Evolutionary conservation across 768 basidiomycete species (phyloP), one percentile per base, ranked within the genome.

Genomic region (Panellus pusillus): DNA sequence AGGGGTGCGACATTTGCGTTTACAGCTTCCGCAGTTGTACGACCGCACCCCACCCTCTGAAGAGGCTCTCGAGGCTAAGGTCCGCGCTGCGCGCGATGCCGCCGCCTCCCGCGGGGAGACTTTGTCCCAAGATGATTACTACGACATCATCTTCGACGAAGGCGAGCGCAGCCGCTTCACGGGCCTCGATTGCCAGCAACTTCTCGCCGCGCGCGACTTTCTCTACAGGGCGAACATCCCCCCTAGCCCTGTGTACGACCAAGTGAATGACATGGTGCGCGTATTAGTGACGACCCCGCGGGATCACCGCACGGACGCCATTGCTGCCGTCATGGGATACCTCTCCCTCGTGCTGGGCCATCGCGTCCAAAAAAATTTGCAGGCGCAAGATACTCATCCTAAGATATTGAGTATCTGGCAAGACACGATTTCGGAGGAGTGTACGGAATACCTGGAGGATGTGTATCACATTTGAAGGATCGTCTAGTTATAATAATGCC

Each of bases 251-350:
- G 3, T 24, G 24, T 24, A 9, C 32, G 47, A 52, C 29, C 24
- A 20, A 27, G 19, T 15, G 11, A 24, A 24, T 24, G 6, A 24
- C 24, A 44, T 19, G 2, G 49, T 46, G 15, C 52, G 58, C 7
- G 54, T 61, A 13, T 46, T 64, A 28, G 58, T 64, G 28, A 64
- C 63, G 24, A 59, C 63, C 20, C 63, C 63, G 28, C 57, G 63
- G 12, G 63, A 64, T 47, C 63, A 61, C 45, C 52, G 63, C 32
- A 61, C 60, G 31, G 63, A 64, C 41, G 58, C 58, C 14, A 52
- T 64, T 18, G 61, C 63, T 9, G 58, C 48, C 4, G 52, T 61
- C 29, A 47, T 50, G 42, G 55, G 55, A 19, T 64, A 60, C 40
- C 45, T 64, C 20, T 45, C 55, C 4, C 36, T 57, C 28, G 55